Percentiles rank a stretch among this genome's conserved stretches.
Conservation (phyloP, 805 yeast genomes). For the Spathaspora arborariae region DNA sequence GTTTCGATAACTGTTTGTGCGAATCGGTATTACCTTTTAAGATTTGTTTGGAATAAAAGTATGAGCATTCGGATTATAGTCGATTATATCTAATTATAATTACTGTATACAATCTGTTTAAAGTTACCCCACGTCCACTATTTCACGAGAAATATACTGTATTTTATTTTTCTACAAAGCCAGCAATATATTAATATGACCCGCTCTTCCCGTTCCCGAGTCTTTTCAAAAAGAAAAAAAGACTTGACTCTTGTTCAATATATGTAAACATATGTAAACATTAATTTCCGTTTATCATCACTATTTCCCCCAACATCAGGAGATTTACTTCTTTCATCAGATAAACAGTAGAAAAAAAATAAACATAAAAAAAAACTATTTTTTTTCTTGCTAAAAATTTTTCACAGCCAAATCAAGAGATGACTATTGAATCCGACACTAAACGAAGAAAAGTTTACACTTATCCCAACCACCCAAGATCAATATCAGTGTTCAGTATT, state of each 20-base stretch:
- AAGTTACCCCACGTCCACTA: background rate
- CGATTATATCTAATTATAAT: background rate
- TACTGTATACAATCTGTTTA: background rate
- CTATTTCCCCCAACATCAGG: background rate
- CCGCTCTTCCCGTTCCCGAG: background rate
- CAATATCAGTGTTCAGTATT: conserved; percentile 19
- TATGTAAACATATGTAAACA: background rate
- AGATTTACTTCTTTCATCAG: background rate
- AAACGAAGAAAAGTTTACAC: conserved; percentile 1
- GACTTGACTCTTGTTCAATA: background rate
- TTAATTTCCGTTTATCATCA: background rate
- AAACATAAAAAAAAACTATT: background rate
- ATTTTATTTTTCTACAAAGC: background rate
- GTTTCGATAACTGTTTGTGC: too few species aligned
- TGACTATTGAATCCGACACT: background rate
- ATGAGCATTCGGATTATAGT: too few species aligned
- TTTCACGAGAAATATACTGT: background rate
- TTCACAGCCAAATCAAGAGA: background rate
- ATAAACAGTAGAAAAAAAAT: background rate
- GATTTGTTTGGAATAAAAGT: too few species aligned
- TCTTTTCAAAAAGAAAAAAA: background rate
- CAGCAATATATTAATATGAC: background rate
- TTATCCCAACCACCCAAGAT: conserved; percentile 11
- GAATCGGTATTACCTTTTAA: too few species aligned
- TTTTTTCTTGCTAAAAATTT: background rate